Base-by-base conservation (phyloP, 2,329 filamentous ascomycete genomes). In the Curvularia spicifera region DNA sequence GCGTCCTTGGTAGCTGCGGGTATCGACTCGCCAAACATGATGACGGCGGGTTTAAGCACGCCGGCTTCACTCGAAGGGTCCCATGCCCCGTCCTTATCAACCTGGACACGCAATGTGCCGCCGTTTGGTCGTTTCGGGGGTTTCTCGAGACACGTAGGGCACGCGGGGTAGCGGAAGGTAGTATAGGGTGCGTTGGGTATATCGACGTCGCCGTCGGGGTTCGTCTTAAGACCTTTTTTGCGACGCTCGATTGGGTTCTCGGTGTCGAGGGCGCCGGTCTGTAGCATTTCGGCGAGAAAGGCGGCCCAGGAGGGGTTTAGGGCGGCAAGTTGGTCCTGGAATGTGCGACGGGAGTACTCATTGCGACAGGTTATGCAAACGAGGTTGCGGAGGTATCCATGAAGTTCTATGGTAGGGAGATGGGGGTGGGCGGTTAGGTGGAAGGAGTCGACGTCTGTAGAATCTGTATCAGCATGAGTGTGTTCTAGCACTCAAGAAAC, bases 11-110 rank as follows among this genome's bases (percentile, higher is more conserved):
- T 88, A 1, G 78, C 70, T 1, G 79, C 76, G 0, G 85, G 81
- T 49, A 98, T 96, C 59, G 87, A 93, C 78, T 98, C 95, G 15
- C 95, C 95, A 75, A 98, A 98, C 92, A 98, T 97, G 68, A 93
- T 88, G 2, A 99, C 93, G 0, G 91, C 91, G 3, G 95, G 95
- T 73, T 98, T 98, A 54, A 99, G 76, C 37, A 98, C 87, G 2
- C 94, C 95, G 0, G 87, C 91, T 20, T 63, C 63, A 20, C 66
- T 69, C n/a, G 35, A 55, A 2, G 59, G 56, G 39, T 66, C 65
- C 91, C 89, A 96, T 0, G 93, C 94, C 0, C 94, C 94, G 52
- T 97, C 92, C 1, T 72, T 68, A 69, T 97, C 94, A 12, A 90
- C 85, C 61, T 90, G 82, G 1, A 97, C 88, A 26, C 76, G 79